A percentile compares a stretch with the other conserved stretches of the same genome.
Evolutionary conservation across 2,329 filamentous ascomycete genomes (phyloP).

Genomic region (Penicillium sp.): DNA sequence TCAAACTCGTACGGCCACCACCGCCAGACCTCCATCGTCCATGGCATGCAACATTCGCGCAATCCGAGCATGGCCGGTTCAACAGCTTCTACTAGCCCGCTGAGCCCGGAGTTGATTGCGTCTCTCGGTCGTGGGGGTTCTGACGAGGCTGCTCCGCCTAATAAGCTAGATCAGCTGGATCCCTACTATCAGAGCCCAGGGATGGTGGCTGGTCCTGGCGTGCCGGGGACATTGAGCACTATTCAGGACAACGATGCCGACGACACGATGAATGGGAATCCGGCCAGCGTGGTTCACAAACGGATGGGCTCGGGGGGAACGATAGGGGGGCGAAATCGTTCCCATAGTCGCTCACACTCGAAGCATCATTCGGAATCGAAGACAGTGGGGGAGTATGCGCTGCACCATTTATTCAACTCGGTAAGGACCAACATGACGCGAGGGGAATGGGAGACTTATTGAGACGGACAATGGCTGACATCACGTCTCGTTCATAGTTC

Average conservation of each 20-base stretch:
- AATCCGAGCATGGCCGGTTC: slow-evolving; percentile 76
- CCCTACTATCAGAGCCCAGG: slow-evolving; percentile 38
- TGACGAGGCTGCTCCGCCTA: slow-evolving; percentile 46
- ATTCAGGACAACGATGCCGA: slow-evolving; percentile 45
- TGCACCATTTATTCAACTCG: slow-evolving; percentile 94
- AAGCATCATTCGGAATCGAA: slow-evolving; percentile 74
- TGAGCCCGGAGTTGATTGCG: slow-evolving; percentile 85
- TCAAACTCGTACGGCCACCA: slow-evolving; percentile 77
- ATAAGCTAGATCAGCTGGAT: slow-evolving; percentile 41
- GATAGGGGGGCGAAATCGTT: slow-evolving; percentile 70
- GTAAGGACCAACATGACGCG: slow-evolving; percentile 51
- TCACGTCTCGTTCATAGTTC: slow-evolving; percentile 59
- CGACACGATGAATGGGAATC: slow-evolving; percentile 31
- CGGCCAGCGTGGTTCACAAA: slow-evolving; percentile 38
- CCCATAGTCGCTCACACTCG: slow-evolving; percentile 76
- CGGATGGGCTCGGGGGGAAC: slow-evolving; percentile 64
- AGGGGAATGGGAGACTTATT: neutral
- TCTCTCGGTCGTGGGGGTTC: slow-evolving; percentile 62
- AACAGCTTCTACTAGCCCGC: slow-evolving; percentile 73
- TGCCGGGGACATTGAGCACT: slow-evolving; percentile 38
- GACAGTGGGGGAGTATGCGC: slow-evolving; percentile 95
- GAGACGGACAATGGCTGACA: slow-evolving; percentile 34
- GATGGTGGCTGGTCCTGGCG: slow-evolving; percentile 41
- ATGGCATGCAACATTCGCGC: slow-evolving; percentile 87
- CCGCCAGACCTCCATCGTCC: slow-evolving; percentile 93